Conservation (phyloP, 2,329 filamentous ascomycete genomes). For the Exophiala xenobiotica region DNA sequence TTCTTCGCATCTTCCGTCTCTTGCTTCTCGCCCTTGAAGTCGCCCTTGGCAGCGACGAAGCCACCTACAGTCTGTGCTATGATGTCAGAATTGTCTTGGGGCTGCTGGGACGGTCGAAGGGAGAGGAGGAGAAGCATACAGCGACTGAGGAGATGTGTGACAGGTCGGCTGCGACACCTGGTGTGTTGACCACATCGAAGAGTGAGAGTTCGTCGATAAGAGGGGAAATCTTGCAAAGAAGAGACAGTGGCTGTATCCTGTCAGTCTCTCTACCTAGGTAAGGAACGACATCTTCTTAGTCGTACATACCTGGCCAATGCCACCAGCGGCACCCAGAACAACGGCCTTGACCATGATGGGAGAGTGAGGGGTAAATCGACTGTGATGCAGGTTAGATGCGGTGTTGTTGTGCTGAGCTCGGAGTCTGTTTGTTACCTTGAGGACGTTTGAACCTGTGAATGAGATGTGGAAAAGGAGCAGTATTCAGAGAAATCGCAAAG, state of each 20-base stretch:
- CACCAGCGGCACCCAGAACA: slow-evolving; percentile 94
- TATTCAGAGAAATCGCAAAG: neutral
- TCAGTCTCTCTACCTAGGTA: neutral
- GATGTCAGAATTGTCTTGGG: slow-evolving; percentile 27
- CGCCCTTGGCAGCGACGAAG: slow-evolving; percentile 68
- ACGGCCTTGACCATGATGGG: slow-evolving; percentile 54
- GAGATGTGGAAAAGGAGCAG: neutral
- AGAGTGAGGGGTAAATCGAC: slow-evolving; percentile 20
- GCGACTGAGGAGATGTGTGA: slow-evolving; percentile 95
- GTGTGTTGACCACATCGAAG: slow-evolving; percentile 99
- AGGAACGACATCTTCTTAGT: too few relatives aligned
- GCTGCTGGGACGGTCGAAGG: slow-evolving; percentile 5
- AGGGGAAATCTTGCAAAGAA: slow-evolving; percentile 88
- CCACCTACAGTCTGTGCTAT: slow-evolving; percentile 82
- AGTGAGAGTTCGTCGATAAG: slow-evolving; percentile 89
- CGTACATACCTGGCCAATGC: slow-evolving; percentile 84
- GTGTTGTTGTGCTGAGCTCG: neutral
- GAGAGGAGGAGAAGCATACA: slow-evolving; percentile 55
- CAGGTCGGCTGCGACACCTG: slow-evolving; percentile 91
- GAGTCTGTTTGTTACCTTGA: slow-evolving; percentile 3
- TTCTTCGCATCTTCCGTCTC: slow-evolving; percentile 75
- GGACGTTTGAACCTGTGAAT: neutral
- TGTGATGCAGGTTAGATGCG: slow-evolving; percentile 1
- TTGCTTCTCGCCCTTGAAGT: slow-evolving; percentile 31
- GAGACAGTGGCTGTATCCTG: slow-evolving; percentile 75